Percentiles rank a stretch among this genome's conserved stretches.
Conservation (phyloP, 1,284 basidiomycete species). For the Microbotryum silenes-acaulis region DNA sequence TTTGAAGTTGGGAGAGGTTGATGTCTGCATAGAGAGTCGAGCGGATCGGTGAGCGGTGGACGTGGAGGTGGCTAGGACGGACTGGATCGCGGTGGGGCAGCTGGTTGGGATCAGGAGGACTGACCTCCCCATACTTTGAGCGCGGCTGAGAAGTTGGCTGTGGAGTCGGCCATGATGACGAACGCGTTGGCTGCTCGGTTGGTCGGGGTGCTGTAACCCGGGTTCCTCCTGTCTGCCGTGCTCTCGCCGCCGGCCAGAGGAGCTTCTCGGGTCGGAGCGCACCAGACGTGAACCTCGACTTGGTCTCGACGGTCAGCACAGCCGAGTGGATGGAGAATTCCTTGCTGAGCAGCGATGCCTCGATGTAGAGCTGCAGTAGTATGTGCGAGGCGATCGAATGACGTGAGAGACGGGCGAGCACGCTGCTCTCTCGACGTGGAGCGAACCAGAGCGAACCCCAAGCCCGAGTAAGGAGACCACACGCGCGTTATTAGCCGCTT, state of each 20-base stretch:
- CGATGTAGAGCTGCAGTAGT: too few species aligned
- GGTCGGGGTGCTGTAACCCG: too few species aligned
- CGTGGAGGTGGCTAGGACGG: not conserved
- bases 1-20: constrained; percentile 81
- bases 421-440: too few species aligned
- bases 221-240: too few species aligned
- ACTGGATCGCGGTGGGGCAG: not conserved
- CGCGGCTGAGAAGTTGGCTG: constrained; percentile 17
- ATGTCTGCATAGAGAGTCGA: constrained; percentile 53
- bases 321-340: not conserved
- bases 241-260: not conserved
- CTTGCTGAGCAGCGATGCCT: not conserved
- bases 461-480: not conserved
- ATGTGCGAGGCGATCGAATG: too few species aligned
- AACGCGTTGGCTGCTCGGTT: too few species aligned
- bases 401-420: too few species aligned
- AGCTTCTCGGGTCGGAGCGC: not conserved
- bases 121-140: constrained; percentile 24
- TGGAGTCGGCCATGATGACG: constrained; percentile 13
- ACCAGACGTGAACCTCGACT: not conserved
- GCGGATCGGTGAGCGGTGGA: not conserved
- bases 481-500: too few species aligned
- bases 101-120: not conserved
- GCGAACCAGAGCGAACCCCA: not conserved
- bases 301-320: not conserved